Conservation (phyloP, 495 filamentous ascomycete species). For the Jackrogersella minutella region DNA sequence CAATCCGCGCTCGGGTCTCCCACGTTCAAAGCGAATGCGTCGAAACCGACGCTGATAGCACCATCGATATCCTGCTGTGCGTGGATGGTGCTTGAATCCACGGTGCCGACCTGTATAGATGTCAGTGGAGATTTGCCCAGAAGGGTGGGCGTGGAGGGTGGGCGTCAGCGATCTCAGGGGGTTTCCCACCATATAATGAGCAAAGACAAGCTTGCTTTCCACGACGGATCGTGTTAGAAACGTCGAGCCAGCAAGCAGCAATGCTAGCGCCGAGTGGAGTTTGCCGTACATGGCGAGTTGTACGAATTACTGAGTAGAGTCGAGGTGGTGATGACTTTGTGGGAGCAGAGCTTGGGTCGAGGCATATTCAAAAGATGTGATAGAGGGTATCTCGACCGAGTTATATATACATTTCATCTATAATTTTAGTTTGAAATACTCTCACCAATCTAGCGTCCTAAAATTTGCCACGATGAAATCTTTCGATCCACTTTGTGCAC, state of each 20-base stretch:
- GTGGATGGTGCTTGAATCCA: constrained; percentile 42
- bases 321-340: not conserved
- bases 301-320: not conserved
- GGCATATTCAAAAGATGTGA: not conserved
- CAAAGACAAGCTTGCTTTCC: constrained; percentile 40
- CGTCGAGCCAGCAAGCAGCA: constrained; percentile 23
- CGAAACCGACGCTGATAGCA: constrained; percentile 43
- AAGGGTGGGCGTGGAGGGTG: too few relatives aligned
- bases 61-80: constrained; percentile 47
- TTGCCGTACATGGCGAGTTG: constrained; percentile 18
- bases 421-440: not conserved
- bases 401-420: constrained; percentile 11
- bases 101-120: constrained; percentile 41
- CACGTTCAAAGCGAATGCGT: constrained; percentile 52
- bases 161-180: not conserved
- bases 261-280: constrained; percentile 16
- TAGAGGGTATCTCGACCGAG: not conserved
- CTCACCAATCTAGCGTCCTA: not conserved
- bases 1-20: constrained; percentile 39
- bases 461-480: not conserved
- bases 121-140: not conserved
- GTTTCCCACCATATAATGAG: constrained; percentile 39
- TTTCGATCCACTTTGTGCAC: not conserved
- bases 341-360: not conserved
- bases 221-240: constrained; percentile 24